A percentile compares a stretch with the other conserved stretches of the same genome.
These are phyloP conservation scores for Annona squamosa DNA, from an alignment of 164 flowering plant species.

Conservation along the genomic window DNA sequence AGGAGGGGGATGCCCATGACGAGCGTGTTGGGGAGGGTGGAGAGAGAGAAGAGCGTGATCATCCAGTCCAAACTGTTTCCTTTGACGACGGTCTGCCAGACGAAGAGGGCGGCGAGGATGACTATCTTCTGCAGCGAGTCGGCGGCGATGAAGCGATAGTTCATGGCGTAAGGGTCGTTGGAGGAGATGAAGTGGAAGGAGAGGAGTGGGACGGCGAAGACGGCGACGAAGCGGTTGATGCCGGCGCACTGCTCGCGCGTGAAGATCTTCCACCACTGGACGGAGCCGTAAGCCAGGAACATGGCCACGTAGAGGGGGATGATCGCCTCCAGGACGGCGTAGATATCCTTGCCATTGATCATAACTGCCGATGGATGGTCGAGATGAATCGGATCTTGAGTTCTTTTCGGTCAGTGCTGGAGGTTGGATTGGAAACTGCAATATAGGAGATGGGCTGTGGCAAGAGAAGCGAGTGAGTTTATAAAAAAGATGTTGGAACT, in stretches of 20 bases:
- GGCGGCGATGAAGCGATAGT: constrained; percentile 83
- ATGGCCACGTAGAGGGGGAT: constrained; percentile 87
- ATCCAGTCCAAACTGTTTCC: constrained; percentile 65
- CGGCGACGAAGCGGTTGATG: constrained; percentile 89
- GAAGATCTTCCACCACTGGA: constrained; percentile 94
- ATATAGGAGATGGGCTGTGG: no score
- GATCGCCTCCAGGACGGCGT: constrained; percentile 71
- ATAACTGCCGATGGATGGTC: constrained; percentile 16
- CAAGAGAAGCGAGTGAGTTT: not conserved
- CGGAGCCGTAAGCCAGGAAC: constrained; percentile 89
- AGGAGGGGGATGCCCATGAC: constrained; percentile 95
- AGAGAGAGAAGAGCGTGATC: constrained; percentile 86
- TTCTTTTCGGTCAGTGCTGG: no score
- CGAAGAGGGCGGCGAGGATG: constrained; percentile 54
- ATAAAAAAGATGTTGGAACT: not conserved
- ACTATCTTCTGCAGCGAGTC: constrained; percentile 78
- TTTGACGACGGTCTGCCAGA: constrained; percentile 54
- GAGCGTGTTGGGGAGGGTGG: constrained; percentile 88
- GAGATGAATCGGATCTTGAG: not conserved
- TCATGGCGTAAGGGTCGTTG: constrained; percentile 77
- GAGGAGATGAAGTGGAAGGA: constrained; percentile 90
- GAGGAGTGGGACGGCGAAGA: constrained; percentile 86
- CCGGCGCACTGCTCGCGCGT: constrained; percentile 95
- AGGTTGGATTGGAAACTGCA: no score
- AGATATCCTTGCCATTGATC: constrained; percentile 82